Base-by-base conservation (phyloP, 2,329 filamentous ascomycete species). In the Hypoxylon sp. region DNA sequence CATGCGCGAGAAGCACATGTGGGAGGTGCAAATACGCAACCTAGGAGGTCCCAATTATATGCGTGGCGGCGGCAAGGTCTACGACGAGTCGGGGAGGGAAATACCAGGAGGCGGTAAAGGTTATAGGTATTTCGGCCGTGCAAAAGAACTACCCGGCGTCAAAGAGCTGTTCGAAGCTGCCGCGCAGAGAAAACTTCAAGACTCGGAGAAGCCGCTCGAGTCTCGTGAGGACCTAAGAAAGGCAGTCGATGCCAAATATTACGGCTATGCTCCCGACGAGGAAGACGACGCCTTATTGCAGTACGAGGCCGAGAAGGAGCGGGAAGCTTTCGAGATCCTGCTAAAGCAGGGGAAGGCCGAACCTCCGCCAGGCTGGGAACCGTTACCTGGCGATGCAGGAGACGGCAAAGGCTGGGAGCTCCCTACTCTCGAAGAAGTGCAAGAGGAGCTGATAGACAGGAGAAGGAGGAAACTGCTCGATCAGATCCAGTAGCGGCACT, bases 1-100 rank as follows among this genome's bases (percentile, higher is more conserved):
- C 62, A 97, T 99, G 91, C 88, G 92, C 64, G 95, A 99, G 80
- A 99, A 99, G 78, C 92, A 96, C 83, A 93, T 96, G 84, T 99
- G 95, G 95, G 95, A 99, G 81, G 86, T 95, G 68, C 92, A 97
- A 77, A 97, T 99, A 67, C 85, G 93, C 56, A 96, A 96, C 70
- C 75, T 98, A 20, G 95, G 95, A n/a, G 95, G 95, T 2, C 95
- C 95, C 24, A 98, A 98, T 76, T 99, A 98, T 75, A 96, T 95
- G 89, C 83, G 92, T 24, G 85, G 85, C 3, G 84, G 83, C 0
- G 86, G 81, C n/a, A 86, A 86, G 64, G 82, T 90, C 45, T 91
- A 90, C 74, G 89, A 92, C 72, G 89, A 91, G 69, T 83, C 87
- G 54, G 89, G 89, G 1, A 78, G 86, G 43, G 89, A 91, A 72